These are phyloP conservation scores for Nakazawaea ambrosiae DNA, from an alignment of 805 yeast genomes.

Conservation along the genomic window DNA sequence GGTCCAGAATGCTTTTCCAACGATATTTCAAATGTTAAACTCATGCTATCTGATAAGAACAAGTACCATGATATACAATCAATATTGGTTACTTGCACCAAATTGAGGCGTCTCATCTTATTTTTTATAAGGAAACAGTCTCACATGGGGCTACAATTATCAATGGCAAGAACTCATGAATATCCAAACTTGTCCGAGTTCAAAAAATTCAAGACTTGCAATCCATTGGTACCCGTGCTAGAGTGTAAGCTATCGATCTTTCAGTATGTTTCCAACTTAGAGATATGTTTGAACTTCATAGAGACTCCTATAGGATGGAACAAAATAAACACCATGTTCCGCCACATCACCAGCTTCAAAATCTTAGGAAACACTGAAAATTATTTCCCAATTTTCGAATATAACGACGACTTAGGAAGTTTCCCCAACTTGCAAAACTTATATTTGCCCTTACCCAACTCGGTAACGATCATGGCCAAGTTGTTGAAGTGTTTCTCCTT, in stretches of 20 bases:
- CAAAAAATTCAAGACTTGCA: constrained; percentile 1
- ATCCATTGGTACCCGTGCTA: too few relatives aligned
- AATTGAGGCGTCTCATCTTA: not conserved
- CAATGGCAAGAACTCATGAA: constrained; percentile 5
- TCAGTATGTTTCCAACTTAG: constrained; percentile 3
- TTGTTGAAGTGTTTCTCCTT: constrained; percentile 1
- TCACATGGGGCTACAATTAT: not conserved
- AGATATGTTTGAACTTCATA: constrained; percentile 3
- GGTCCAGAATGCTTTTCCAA: too few relatives aligned
- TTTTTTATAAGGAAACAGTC: not conserved
- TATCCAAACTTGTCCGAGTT: not conserved
- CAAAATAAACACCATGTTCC: not conserved
- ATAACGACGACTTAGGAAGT: not conserved
- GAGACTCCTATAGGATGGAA: not conserved
- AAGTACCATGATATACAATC: too few relatives aligned
- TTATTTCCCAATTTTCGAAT: constrained; percentile 1
- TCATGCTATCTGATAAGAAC: too few relatives aligned
- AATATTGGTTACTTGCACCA: too few relatives aligned
- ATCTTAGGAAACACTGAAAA: constrained; percentile 3
- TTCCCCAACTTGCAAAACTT: not conserved
- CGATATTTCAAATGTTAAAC: too few relatives aligned
- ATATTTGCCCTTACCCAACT: not conserved
- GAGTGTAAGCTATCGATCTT: too few relatives aligned
- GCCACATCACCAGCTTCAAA: constrained; percentile 1
- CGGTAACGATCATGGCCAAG: not conserved